Evolutionary conservation across 75 land plant genomes (phyloP).

Genomic region (Pinus taeda): DNA sequence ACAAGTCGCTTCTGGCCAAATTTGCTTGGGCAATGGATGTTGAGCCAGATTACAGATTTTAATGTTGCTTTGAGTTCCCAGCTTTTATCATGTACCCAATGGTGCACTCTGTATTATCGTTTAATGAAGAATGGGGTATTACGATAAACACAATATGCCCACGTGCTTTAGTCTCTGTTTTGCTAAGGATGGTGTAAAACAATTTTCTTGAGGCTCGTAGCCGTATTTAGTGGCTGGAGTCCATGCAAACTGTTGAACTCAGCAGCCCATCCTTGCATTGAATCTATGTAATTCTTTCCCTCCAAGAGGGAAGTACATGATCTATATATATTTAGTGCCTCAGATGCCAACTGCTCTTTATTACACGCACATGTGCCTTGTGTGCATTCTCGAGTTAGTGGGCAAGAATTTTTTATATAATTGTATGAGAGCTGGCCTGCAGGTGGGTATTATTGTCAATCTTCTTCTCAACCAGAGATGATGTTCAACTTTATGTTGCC

Average conservation of each 20-base stretch:
- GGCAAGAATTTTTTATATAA: conserved; percentile 7
- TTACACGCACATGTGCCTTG: neutral
- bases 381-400: neutral
- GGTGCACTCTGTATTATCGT: conserved; percentile 2
- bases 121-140: conserved; percentile 1
- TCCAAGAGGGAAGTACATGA: conserved; percentile 11
- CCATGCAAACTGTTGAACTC: conserved; percentile 10
- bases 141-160: conserved; percentile 7
- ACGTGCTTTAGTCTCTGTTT: conserved; percentile 4
- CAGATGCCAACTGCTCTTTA: conserved; percentile 8
- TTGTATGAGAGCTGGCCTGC: conserved; percentile 3
- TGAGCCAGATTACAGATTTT: conserved; percentile 85
- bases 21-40: conserved; percentile 99
- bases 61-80: conserved; percentile 13
- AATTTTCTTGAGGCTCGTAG: conserved; percentile 5
- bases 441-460: neutral
- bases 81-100: neutral
- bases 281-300: conserved; percentile 14
- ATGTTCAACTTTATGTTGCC: neutral
- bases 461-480: neutral
- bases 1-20: conserved; percentile 93
- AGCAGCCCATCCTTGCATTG: conserved; percentile 6
- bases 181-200: conserved; percentile 10
- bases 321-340: conserved; percentile 11
- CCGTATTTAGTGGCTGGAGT: conserved; percentile 1